phyloP scores from a whole-genome alignment of 495 filamentous ascomycete genomes.

The Hapsidospora chrysogenum region DNA sequence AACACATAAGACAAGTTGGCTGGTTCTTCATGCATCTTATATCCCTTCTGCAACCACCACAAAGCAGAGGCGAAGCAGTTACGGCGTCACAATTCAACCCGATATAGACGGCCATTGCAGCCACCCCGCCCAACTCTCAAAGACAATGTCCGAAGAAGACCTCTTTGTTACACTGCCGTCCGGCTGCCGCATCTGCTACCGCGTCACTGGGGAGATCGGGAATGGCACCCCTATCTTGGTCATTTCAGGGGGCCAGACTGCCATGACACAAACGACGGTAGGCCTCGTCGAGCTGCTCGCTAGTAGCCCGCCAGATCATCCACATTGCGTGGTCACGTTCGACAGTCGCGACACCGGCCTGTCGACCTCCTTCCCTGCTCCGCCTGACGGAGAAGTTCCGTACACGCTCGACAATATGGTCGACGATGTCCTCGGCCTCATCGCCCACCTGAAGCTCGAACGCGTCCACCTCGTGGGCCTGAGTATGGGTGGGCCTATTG shows the following conservation, averaged over 20 bases:
- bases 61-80: too few species aligned
- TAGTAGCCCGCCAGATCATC: background rate
- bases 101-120: too few species aligned
- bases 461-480: background rate
- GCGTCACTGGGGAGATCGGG: background rate
- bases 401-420: slow-evolving; percentile 4
- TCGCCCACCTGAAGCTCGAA: slow-evolving; percentile 2
- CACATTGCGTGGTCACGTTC: background rate
- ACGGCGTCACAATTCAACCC: too few species aligned
- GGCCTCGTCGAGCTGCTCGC: background rate
- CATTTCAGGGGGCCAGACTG: slow-evolving; percentile 1
- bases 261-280: background rate
- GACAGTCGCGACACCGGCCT: background rate
- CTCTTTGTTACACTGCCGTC: slow-evolving; percentile 1
- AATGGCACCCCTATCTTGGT: slow-evolving; percentile 1
- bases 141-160: slow-evolving; percentile 4
- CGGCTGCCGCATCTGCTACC: slow-evolving; percentile 5
- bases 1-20: too few species aligned
- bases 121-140: too few species aligned
- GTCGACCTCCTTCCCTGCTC: background rate
- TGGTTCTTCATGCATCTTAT: too few species aligned
- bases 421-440: slow-evolving; percentile 3
- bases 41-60: too few species aligned
- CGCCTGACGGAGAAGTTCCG: background rate
- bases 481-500: slow-evolving; percentile 3